Evolutionary conservation across 1,284 basidiomycete genomes (phyloP).

Genomic region (Xerocomus minutiporus): DNA sequence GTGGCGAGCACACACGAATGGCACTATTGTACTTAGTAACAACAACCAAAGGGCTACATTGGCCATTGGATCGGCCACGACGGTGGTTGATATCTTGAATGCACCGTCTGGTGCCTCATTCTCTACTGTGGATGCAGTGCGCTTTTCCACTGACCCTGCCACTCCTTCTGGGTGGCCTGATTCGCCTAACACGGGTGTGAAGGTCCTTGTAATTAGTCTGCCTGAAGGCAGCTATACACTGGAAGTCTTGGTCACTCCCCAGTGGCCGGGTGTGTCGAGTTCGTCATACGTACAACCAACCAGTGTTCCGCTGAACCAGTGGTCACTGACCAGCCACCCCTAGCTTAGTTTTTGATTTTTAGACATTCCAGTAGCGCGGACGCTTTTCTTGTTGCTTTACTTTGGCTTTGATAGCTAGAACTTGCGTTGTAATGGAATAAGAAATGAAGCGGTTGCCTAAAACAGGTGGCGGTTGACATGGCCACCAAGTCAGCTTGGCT

Average conservation of each 20-base stretch:
- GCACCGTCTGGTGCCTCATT: slow-evolving; percentile 59
- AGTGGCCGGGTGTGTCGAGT: slow-evolving; percentile 63
- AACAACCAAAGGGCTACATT: slow-evolving; percentile 59
- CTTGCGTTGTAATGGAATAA: slow-evolving; percentile 15
- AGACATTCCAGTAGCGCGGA: neutral
- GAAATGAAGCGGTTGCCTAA: slow-evolving; percentile 18
- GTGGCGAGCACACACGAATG: slow-evolving; percentile 98
- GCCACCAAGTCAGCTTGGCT: neutral
- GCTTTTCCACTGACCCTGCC: slow-evolving; percentile 59
- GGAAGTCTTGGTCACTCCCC: slow-evolving; percentile 82
- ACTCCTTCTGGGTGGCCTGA: slow-evolving; percentile 54
- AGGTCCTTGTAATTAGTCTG: slow-evolving; percentile 74
- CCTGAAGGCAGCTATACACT: slow-evolving; percentile 68
- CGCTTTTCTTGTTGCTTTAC: slow-evolving; percentile 2
- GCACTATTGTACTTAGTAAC: slow-evolving; percentile 46
- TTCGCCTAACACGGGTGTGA: slow-evolving; percentile 75
- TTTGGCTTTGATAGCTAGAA: slow-evolving; percentile 4
- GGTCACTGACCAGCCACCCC: slow-evolving; percentile 64
- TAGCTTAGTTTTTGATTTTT: slow-evolving; percentile 12
- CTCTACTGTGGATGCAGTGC: slow-evolving; percentile 43
- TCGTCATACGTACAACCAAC: slow-evolving; percentile 52
- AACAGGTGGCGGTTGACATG: slow-evolving; percentile 23
- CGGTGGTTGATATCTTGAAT: slow-evolving; percentile 51
- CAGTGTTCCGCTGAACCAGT: slow-evolving; percentile 53
- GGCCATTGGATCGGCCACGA: slow-evolving; percentile 41